A percentile compares a stretch with the other conserved stretches of the same genome.
phyloP scores from a whole-genome alignment of 371 early-diverging fungal genomes.

The Basidiobolus meristosporus region DNA sequence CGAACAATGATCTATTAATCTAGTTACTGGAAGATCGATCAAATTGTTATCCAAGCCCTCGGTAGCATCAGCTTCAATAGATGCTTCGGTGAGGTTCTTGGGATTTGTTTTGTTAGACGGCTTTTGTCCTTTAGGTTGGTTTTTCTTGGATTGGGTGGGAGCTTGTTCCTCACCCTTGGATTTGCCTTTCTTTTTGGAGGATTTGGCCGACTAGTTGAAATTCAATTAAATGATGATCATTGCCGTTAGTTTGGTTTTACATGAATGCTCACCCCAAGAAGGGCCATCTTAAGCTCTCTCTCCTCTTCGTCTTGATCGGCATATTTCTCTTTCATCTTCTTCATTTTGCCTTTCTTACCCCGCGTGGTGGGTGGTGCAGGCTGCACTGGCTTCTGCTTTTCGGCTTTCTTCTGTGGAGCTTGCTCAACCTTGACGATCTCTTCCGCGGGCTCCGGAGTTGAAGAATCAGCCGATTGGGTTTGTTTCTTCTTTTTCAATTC shows the following conservation, averaged over 20 bases:
- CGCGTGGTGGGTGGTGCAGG: constrained; percentile 26
- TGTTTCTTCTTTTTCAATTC: constrained; percentile 30
- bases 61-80: neutral
- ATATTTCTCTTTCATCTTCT: constrained; percentile 84
- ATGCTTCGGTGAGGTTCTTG: neutral
- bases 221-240: constrained; percentile 7
- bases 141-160: constrained; percentile 1
- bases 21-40: too few species aligned
- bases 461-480: neutral
- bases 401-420: neutral
- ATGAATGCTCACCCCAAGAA: constrained; percentile 39
- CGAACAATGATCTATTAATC: too few species aligned
- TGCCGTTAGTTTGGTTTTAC: constrained; percentile 6
- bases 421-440: constrained; percentile 1
- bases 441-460: too few species aligned
- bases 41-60: neutral
- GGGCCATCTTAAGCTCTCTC: constrained; percentile 51
- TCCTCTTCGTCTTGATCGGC: constrained; percentile 91
- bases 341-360: constrained; percentile 71
- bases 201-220: constrained; percentile 1
- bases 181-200: constrained; percentile 1
- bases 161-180: constrained; percentile 1
- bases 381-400: constrained; percentile 4
- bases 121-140: neutral
- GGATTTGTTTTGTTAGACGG: neutral